These are phyloP conservation scores for Brachypodium distachyon DNA, from an alignment of 202 grass and related monocot genomes.

Conservation along the genomic window DNA sequence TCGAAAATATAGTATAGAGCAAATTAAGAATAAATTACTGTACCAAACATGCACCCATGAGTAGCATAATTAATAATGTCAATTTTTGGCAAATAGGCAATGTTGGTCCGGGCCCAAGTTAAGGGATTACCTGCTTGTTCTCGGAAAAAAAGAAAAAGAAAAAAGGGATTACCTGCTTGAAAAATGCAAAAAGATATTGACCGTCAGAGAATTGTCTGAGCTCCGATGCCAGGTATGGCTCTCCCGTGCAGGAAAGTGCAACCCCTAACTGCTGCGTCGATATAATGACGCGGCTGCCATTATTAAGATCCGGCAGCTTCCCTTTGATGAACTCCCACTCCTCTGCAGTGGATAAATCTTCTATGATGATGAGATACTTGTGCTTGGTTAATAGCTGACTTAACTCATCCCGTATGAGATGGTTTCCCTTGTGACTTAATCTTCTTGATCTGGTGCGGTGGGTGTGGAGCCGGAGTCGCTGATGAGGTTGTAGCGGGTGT, in stretches of 20 bases:
- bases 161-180: neutral
- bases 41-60: no score
- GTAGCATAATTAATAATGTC: no score
- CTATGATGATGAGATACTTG: conserved; percentile 7
- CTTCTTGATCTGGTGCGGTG: no score
- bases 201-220: neutral
- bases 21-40: no score
- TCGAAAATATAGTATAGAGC: no score
- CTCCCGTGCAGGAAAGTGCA: neutral
- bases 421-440: no score
- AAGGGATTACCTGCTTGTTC: no score
- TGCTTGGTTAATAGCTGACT: neutral
- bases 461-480: no score
- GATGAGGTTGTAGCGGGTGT: no score
- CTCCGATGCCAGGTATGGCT: neutral
- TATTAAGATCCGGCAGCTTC: neutral
- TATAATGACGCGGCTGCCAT: neutral
- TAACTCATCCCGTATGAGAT: neutral
- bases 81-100: no score
- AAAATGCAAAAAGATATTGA: neutral
- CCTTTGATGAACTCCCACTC: neutral
- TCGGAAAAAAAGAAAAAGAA: no score
- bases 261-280: neutral
- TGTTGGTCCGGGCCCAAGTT: no score
- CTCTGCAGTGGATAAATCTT: neutral